Conservation (phyloP, 2,329 filamentous ascomycete species). For the Cercospora nicotianae region DNA sequence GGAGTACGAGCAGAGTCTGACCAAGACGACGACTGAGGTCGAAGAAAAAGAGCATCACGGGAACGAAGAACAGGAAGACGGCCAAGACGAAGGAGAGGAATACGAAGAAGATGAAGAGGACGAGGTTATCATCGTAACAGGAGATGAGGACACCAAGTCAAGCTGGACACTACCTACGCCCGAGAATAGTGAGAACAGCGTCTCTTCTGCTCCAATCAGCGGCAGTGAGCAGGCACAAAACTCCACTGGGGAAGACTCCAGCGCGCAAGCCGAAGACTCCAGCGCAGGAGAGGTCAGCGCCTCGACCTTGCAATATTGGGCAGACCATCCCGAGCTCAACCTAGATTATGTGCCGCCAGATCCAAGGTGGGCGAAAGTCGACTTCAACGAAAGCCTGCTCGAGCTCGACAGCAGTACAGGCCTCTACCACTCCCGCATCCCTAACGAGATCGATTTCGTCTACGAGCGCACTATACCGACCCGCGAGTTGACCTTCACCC, state of each 20-base stretch:
- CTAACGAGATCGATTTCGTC: not conserved
- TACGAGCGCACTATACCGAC: not conserved
- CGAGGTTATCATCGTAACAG: not conserved
- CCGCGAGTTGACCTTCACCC: not conserved
- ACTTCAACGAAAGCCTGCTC: not conserved
- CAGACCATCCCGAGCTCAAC: not conserved
- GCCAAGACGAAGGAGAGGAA: not conserved
- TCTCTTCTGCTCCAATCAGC: not conserved
- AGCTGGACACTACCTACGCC: not conserved
- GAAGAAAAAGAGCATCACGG: too few species aligned
- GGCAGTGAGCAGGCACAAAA: not conserved
- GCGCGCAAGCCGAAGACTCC: not conserved
- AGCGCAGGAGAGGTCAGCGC: not conserved
- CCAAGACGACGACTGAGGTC: too few species aligned
- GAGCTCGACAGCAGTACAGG: not conserved
- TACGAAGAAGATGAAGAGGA: not conserved
- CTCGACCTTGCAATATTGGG: not conserved
- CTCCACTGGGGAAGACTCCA: not conserved
- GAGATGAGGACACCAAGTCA: not conserved
- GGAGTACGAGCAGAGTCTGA: too few species aligned
- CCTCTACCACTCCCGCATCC: not conserved
- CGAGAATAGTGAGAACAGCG: not conserved
- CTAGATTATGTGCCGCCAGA: not conserved
- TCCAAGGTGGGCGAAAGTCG: not conserved
- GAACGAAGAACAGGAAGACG: not conserved